These are phyloP conservation scores for Debaryomycetaceae sp. DNA, from an alignment of 1,139 yeast species.

Conservation along the genomic window DNA sequence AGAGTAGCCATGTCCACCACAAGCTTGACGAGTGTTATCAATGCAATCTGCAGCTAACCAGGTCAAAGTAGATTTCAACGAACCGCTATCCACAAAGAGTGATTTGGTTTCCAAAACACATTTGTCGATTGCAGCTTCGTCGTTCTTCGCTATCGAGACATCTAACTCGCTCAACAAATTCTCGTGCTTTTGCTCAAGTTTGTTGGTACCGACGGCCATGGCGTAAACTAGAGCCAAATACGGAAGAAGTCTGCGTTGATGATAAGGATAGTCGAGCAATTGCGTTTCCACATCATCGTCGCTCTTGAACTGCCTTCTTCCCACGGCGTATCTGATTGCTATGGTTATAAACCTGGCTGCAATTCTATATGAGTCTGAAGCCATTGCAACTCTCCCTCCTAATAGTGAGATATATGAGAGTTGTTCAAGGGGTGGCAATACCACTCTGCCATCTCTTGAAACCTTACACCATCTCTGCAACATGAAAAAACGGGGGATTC, in stretches of 20 bases:
- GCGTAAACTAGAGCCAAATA: slow-evolving; percentile 74
- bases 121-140: slow-evolving; percentile 35
- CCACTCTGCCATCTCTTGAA: slow-evolving; percentile 64
- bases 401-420: slow-evolving; percentile 82
- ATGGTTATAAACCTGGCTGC: slow-evolving; percentile 78
- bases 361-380: slow-evolving; percentile 74
- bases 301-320: slow-evolving; percentile 77
- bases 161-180: slow-evolving; percentile 55
- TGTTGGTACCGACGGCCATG: slow-evolving; percentile 66
- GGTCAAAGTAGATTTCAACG: slow-evolving; percentile 84
- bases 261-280: slow-evolving; percentile 78
- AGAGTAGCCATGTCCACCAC: slow-evolving; percentile 96
- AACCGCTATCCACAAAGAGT: slow-evolving; percentile 81
- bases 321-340: slow-evolving; percentile 85
- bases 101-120: slow-evolving; percentile 69
- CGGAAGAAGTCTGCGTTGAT: slow-evolving; percentile 83
- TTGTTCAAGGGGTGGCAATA: slow-evolving; percentile 78
- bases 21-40: slow-evolving; percentile 89
- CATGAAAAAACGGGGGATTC: slow-evolving; percentile 82
- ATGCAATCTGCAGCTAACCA: slow-evolving; percentile 80
- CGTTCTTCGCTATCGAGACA: slow-evolving; percentile 44
- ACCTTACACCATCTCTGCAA: slow-evolving; percentile 77
- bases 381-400: slow-evolving; percentile 90
- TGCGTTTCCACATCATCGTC: slow-evolving; percentile 49
- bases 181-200: slow-evolving; percentile 54